Evolutionary conservation across 495 filamentous ascomycete species (phyloP), one percentile per base, ranked within the genome.

Genomic region (Trichoderma asperelloides): DNA sequence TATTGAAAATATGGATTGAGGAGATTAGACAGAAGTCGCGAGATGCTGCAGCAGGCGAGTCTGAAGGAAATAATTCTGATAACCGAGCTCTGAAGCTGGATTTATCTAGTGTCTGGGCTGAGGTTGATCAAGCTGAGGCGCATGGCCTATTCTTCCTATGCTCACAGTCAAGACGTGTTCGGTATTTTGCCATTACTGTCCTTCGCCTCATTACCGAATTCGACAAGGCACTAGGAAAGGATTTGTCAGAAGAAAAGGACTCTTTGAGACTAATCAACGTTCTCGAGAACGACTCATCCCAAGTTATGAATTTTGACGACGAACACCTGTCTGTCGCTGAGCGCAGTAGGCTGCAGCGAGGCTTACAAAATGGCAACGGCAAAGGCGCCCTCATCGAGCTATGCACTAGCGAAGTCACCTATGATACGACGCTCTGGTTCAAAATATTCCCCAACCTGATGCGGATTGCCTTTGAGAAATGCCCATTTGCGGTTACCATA

Each of bases 101-200:
- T 74, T 77, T 93, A 45, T 95, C 93, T 1, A 89, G 87, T 65
- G 88, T 96, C 16, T 90, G 91, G 78, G 91, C 91, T 5, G 90
- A 97, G 69, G 93, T 98, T 18, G 96, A 99, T 70, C 94, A 97
- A 72, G 90, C 98, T 49, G 95, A 99, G 74, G 93, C 94, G 21
- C 94, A 97, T 74, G 95, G 96, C 0, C 77, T 99, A n/a, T 98
- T 99, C 81, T 98, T 99, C 74, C 77, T 99, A 5, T 98, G 96
- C 74, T 98, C 95, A 0, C 96, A 97, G 69, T 97, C 95, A 12
- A 84, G 91, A 67, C 84, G 88, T 45, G 95, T 99, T 28, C 86
- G 95, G 41, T 84, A 91, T 49, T 94, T 94, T 74, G 96, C 95
- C 2, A 91, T 99, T 51, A 96, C 88, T 3, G 96, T 98, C 2